phyloP scores from a whole-genome alignment of 129 eudicot species.

The Ambrosia artemisiifolia region DNA sequence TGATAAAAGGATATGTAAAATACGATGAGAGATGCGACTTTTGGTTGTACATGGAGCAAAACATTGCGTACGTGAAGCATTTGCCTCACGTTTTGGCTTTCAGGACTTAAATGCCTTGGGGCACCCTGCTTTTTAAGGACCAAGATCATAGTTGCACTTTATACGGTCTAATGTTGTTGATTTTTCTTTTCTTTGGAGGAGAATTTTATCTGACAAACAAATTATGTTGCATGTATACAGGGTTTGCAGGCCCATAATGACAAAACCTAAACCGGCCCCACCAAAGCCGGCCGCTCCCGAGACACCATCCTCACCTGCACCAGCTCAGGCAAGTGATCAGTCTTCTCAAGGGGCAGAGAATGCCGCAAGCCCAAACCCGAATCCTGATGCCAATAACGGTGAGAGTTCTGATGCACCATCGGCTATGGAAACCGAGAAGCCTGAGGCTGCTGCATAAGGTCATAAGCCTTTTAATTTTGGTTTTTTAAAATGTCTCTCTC shows the following conservation, averaged over 20 bases:
- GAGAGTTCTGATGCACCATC: constrained; percentile 27
- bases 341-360: constrained; percentile 43
- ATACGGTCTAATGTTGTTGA: not conserved
- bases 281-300: constrained; percentile 69
- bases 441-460: constrained; percentile 36
- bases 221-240: constrained; percentile 28
- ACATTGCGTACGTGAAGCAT: too few species aligned
- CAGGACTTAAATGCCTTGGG: too few species aligned
- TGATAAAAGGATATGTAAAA: too few species aligned
- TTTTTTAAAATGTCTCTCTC: not conserved
- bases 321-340: constrained; percentile 38
- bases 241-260: constrained; percentile 74
- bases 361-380: not conserved
- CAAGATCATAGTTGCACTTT: not conserved
- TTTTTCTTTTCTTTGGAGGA: not conserved
- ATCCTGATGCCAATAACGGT: not conserved
- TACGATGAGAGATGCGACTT: too few species aligned
- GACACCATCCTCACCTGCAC: constrained; percentile 42
- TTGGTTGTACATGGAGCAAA: too few species aligned
- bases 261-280: constrained; percentile 56
- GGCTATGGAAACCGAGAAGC: constrained; percentile 70
- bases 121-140: too few species aligned
- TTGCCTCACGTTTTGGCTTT: too few species aligned
- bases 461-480: not conserved
- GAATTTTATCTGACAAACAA: not conserved